A percentile compares a stretch with the other conserved stretches of the same genome.
These are phyloP conservation scores for Solanum corneliomulleri DNA, from an alignment of 257 asterid species.

Conservation along the genomic window DNA sequence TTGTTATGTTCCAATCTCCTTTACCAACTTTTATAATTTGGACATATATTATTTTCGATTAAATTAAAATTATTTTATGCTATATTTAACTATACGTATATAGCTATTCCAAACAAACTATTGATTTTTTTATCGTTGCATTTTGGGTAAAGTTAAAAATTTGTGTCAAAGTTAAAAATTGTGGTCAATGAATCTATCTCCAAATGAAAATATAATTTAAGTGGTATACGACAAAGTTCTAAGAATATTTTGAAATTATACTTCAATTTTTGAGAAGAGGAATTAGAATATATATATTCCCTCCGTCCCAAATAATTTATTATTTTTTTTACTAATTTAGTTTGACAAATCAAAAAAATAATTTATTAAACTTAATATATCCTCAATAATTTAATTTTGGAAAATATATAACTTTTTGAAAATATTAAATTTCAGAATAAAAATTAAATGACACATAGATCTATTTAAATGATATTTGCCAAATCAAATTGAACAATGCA, in stretches of 20 bases:
- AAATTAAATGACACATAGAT: neutral
- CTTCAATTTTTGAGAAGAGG: neutral
- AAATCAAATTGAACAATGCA: neutral
- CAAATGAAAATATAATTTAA: neutral
- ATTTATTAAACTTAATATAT: too few species aligned
- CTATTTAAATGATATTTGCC: neutral
- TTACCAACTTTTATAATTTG: neutral
- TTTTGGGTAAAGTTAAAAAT: neutral
- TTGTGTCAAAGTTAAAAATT: neutral
- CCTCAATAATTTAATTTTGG: too few species aligned
- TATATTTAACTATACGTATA: neutral
- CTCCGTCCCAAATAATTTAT: too few species aligned
- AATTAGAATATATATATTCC: neutral
- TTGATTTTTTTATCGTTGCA: too few species aligned
- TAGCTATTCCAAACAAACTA: too few species aligned
- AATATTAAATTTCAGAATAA: neutral
- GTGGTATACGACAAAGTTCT: neutral
- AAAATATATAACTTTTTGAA: too few species aligned
- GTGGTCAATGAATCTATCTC: neutral
- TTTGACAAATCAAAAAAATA: too few species aligned
- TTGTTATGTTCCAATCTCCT: neutral
- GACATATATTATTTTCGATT: neutral
- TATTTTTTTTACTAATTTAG: too few species aligned
- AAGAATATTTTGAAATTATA: neutral
- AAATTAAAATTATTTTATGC: neutral